Evolutionary conservation across 2,329 filamentous ascomycete species (phyloP), one percentile per base, ranked within the genome.

Genomic region (Fusarium anguioides): DNA sequence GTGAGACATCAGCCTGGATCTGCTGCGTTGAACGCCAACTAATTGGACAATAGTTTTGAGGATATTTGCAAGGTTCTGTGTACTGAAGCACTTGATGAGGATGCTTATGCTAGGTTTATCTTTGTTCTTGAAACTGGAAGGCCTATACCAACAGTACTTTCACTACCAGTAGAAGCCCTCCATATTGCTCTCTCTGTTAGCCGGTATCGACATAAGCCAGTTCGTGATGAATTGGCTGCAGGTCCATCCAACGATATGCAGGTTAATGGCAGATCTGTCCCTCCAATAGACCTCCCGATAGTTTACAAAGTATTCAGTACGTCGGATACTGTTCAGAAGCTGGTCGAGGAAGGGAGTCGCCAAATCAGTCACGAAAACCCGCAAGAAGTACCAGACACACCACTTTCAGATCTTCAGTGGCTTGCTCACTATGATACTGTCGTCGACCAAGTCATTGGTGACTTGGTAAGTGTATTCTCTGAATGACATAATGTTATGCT

Each of bases 241-340:
- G 26, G 26, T 27, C 26, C 15, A 0, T 2, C 2, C 3, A 1
- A 47, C 11, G 1, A 6, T 17, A 0, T 10, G 11, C 0, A 24
- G 26, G 9, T 27, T 27, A 11, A 10, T 10, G 26, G 26, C 1
- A 8, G 9, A 2, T 26, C 36, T 0, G 21, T 6, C 1, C 21
- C 36, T 0, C 31, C 6, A 15, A 3, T 0, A 12, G 24, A 4
- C 2, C 20, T 48, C 6, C 17, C 21, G 14, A 4, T 36, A 4
- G 9, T 23, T 8, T 36, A 8, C 9, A 48, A 48, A 10, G 31
- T 18, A 26, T 26, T 48, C 12, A 1, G 17, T 4, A 3, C 23
- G 6, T 36, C 45, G 0, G n/a, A 36, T 6, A 14, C 9, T 12
- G 1, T 17, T 47, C 31, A 8, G 1, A 11, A 46, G 31, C 29